A percentile compares a stretch with the other conserved stretches of the same genome.
Conservation (phyloP, 768 basidiomycete genomes). For the Collybiopsis confluens region DNA sequence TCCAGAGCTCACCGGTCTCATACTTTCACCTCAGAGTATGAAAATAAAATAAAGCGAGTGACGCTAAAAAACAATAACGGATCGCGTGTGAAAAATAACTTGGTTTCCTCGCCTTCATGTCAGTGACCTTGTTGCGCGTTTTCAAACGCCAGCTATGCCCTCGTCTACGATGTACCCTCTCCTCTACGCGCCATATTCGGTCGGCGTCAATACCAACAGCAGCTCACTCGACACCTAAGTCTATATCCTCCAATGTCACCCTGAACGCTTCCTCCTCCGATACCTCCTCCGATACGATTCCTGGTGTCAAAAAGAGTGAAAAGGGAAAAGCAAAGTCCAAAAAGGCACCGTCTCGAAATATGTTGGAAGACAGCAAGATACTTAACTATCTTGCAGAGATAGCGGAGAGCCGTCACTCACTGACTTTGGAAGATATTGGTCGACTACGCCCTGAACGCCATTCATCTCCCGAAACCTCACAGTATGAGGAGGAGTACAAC, state of each 20-base stretch:
- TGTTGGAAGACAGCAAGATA: slow-evolving; percentile 41
- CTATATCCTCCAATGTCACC: not conserved
- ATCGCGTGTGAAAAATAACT: not conserved
- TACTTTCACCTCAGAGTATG: too few species aligned
- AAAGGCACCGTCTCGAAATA: slow-evolving; percentile 15
- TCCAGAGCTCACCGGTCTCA: too few species aligned
- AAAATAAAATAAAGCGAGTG: too few species aligned
- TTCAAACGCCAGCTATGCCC: slow-evolving; percentile 3
- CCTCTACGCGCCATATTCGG: not conserved
- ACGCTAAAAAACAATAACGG: too few species aligned
- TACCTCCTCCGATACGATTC: not conserved
- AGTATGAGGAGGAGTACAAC: slow-evolving; percentile 52
- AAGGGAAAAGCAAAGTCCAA: not conserved
- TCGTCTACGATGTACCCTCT: not conserved
- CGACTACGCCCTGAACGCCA: slow-evolving; percentile 41
- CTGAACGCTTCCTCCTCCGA: not conserved
- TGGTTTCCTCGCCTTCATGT: not conserved
- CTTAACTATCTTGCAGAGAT: slow-evolving; percentile 56
- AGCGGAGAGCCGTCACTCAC: slow-evolving; percentile 36
- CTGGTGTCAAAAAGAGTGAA: not conserved
- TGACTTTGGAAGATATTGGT: slow-evolving; percentile 62
- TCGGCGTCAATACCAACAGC: slow-evolving; percentile 1
- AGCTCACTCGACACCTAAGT: not conserved
- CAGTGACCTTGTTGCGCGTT: slow-evolving; percentile 4
- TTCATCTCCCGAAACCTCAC: slow-evolving; percentile 32